Base-by-base conservation (phyloP, 768 basidiomycete genomes). In the Termitomyces sp. region DNA sequence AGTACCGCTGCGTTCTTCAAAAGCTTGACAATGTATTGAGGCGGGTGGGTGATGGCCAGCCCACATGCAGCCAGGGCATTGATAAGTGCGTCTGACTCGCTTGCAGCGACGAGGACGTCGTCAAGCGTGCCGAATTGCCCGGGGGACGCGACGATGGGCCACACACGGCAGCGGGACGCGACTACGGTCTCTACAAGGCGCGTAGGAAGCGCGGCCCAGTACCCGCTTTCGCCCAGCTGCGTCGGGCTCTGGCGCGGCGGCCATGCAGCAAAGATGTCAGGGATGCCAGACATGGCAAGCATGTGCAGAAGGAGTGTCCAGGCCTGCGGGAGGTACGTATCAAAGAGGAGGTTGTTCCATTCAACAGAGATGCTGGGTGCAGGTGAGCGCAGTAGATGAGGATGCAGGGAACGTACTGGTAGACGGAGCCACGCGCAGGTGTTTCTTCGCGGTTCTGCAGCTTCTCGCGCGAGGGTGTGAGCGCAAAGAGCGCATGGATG, bases 281-380 rank as follows among this genome's bases (percentile, higher is more conserved):
- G 43, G 8, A 67, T 53, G 0, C 58, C 55, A 6, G 68, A 62
- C 1, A 67, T 46, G n/a, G 69, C 61, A 4, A 78, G 63, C 10
- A 69, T 58, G 13, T 66, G 65, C 0, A 82, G 62, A 0, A 80
- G 62, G 1, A 50, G 54, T 13, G 66, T 66, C 80, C 79, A 82
- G 3, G 76, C 72, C 16, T 65, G 61, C 0, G 81, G 80, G n/a
- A 82, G 73, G 57, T 76, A 77, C 2, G 64, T 60, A 8, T 76
- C 66, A 56, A 82, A 82, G 0, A 83, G 62, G 7, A 77, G 62
- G 14, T 62, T 65, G 58, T 83, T 83, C 81, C 81, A 83, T 61
- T 74, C 72, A 1, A 79, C 69, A 8, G 77, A 65, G 6, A 78
- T 65, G 32, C 81, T 83, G 42, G 22, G 42, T 4, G 43, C 22